Conservation (phyloP, 192 early-diverging fungal species). For the Dissophora globulifera region DNA sequence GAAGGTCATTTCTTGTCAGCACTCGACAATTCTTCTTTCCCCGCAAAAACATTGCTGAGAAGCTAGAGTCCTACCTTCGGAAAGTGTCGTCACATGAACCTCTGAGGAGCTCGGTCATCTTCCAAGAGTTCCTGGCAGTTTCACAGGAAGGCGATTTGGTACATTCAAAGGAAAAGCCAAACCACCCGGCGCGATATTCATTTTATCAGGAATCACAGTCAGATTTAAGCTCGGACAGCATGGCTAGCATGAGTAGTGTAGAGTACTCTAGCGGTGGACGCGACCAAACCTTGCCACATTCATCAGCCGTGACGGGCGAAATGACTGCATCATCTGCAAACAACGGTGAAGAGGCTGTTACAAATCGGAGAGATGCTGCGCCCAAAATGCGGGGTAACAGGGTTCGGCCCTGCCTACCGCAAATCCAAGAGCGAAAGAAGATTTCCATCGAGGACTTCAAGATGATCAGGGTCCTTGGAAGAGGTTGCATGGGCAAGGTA, state of each 20-base stretch:
- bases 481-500: conserved; percentile 72
- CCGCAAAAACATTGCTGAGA: conserved; percentile 59
- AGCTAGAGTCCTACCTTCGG: conserved; percentile 59
- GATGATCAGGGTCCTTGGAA: conserved; percentile 66
- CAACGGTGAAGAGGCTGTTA: neutral
- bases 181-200: neutral
- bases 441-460: conserved; percentile 59
- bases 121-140: conserved; percentile 61
- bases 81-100: conserved; percentile 51
- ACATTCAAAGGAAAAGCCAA: conserved; percentile 48
- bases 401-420: conserved; percentile 13
- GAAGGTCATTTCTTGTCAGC: conserved; percentile 50
- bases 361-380: neutral
- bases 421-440: conserved; percentile 43
- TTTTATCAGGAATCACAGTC: conserved; percentile 2
- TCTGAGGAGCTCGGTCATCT: conserved; percentile 51
- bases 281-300: too few species aligned
- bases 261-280: too few species aligned
- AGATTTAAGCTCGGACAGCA: conserved; percentile 6
- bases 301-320: neutral
- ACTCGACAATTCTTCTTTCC: conserved; percentile 51
- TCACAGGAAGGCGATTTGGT: conserved; percentile 61
- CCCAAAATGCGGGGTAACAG: conserved; percentile 26
- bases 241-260: neutral
- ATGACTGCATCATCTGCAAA: neutral